phyloP scores from a whole-genome alignment of 2,329 filamentous ascomycete genomes.

The Cladosporium sp. region DNA sequence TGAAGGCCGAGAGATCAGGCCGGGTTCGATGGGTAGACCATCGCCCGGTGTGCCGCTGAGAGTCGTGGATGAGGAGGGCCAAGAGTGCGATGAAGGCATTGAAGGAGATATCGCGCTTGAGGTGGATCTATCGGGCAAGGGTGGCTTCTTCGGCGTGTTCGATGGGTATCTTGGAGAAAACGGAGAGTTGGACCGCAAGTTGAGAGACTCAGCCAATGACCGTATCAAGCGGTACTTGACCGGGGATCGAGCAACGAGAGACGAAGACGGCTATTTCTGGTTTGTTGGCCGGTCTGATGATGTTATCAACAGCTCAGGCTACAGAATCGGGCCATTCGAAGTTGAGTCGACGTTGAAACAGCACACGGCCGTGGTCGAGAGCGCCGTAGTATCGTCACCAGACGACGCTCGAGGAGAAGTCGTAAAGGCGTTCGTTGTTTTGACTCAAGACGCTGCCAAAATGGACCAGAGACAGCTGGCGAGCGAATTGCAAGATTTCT shows the following conservation, averaged over 20 bases:
- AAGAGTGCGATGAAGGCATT: constrained; percentile 22
- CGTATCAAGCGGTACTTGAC: constrained; percentile 32
- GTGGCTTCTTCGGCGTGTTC: constrained; percentile 26
- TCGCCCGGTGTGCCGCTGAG: constrained; percentile 35
- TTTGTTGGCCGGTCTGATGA: constrained; percentile 97
- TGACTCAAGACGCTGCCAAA: constrained; percentile 25
- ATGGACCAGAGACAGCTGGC: constrained; percentile 22
- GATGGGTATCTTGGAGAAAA: constrained; percentile 27
- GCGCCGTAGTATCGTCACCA: constrained; percentile 38
- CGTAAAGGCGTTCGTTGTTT: constrained; percentile 40
- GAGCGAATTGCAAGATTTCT: constrained; percentile 38
- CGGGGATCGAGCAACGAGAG: constrained; percentile 72
- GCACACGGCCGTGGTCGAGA: constrained; percentile 37
- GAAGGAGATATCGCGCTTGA: constrained; percentile 37
- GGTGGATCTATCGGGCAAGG: constrained; percentile 19
- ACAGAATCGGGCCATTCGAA: constrained; percentile 40
- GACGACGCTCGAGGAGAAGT: constrained; percentile 36
- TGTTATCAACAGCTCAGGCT: constrained; percentile 40
- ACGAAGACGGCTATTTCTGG: constrained; percentile 99
- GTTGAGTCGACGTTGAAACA: constrained; percentile 40
- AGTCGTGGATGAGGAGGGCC: constrained; percentile 32
- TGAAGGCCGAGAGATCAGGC: constrained; percentile 29
- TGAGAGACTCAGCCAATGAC: constrained; percentile 11
- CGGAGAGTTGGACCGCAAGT: constrained; percentile 21
- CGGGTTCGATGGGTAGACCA: constrained; percentile 40